Percentiles rank a stretch among this genome's conserved stretches.
Conservation (phyloP, 1,284 basidiomycete species). For the Ustilago lituana region DNA sequence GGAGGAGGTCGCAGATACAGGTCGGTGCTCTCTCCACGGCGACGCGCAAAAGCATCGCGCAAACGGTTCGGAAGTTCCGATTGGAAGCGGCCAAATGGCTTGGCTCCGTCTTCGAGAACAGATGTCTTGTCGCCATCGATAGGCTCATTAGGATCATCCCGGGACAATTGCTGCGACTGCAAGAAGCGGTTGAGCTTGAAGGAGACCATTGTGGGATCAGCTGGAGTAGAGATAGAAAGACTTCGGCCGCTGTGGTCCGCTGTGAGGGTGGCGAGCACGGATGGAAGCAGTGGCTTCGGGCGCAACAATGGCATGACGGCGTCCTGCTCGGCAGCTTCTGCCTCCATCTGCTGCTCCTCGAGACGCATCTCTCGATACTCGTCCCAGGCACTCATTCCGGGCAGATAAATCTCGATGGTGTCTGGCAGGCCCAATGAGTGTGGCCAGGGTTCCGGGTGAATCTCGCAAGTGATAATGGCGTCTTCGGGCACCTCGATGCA, state of each 20-base stretch:
- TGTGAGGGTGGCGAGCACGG: slow-evolving; percentile 4
- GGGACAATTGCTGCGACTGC: slow-evolving; percentile 36
- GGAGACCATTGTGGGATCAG: slow-evolving; percentile 47
- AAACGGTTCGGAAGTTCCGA: slow-evolving; percentile 27
- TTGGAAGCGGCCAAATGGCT: slow-evolving; percentile 19
- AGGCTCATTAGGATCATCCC: slow-evolving; percentile 9
- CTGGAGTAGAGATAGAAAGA: slow-evolving; percentile 51
- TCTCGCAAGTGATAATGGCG: slow-evolving; percentile 22
- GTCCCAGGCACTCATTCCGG: slow-evolving; percentile 59
- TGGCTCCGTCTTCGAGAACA: background rate
- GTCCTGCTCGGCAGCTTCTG: slow-evolving; percentile 13
- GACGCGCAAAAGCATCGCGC: slow-evolving; percentile 33
- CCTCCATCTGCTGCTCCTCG: slow-evolving; percentile 40
- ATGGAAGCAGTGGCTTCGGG: slow-evolving; percentile 10
- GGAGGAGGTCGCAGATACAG: slow-evolving; percentile 1
- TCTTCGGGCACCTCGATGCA: slow-evolving; percentile 24
- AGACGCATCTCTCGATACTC: slow-evolving; percentile 42
- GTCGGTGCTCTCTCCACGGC: slow-evolving; percentile 20
- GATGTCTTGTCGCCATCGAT: background rate
- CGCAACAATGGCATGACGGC: background rate
- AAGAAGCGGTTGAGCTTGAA: slow-evolving; percentile 52
- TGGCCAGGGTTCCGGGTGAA: slow-evolving; percentile 46
- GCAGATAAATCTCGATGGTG: slow-evolving; percentile 61
- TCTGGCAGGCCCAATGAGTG: slow-evolving; percentile 46
- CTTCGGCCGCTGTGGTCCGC: slow-evolving; percentile 18